These are phyloP conservation scores for Sequoiadendron giganteum DNA, from an alignment of 75 land plant species.

Conservation along the genomic window DNA sequence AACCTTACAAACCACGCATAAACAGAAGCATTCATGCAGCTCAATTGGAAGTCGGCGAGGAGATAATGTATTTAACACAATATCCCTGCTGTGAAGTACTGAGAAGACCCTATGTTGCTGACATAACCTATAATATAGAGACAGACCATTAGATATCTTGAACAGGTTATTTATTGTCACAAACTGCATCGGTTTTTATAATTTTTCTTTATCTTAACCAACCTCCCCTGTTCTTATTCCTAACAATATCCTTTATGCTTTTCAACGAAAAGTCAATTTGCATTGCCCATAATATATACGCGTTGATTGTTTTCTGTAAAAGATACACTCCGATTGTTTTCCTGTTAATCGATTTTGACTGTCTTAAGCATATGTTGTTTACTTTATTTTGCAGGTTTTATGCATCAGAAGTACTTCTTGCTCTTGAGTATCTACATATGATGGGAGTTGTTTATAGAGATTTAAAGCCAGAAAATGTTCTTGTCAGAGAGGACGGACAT, in stretches of 20 bases:
- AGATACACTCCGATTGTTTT: background rate
- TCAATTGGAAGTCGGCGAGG: background rate
- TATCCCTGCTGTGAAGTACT: background rate
- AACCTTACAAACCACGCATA: background rate
- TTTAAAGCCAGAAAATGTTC: slow-evolving; percentile 80
- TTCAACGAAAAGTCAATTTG: background rate
- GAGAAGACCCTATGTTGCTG: background rate
- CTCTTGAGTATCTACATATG: slow-evolving; percentile 85
- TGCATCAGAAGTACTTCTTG: slow-evolving; percentile 76
- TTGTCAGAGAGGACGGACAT: slow-evolving; percentile 83
- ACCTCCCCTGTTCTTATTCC: background rate
- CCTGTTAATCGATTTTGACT: background rate
- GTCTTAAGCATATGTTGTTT: background rate
- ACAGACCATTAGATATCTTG: background rate
- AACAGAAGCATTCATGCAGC: background rate
- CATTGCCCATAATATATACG: background rate
- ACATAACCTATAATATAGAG: background rate
- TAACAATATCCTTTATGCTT: background rate
- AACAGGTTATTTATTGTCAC: background rate
- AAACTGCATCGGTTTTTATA: background rate
- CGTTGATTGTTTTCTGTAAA: background rate
- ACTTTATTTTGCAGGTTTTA: slow-evolving; percentile 53
- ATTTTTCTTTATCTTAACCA: background rate
- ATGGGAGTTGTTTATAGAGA: slow-evolving; percentile 84
- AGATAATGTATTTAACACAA: background rate